Conservation (phyloP, 2,329 filamentous ascomycete species). For the Zymoseptoria brevis region DNA sequence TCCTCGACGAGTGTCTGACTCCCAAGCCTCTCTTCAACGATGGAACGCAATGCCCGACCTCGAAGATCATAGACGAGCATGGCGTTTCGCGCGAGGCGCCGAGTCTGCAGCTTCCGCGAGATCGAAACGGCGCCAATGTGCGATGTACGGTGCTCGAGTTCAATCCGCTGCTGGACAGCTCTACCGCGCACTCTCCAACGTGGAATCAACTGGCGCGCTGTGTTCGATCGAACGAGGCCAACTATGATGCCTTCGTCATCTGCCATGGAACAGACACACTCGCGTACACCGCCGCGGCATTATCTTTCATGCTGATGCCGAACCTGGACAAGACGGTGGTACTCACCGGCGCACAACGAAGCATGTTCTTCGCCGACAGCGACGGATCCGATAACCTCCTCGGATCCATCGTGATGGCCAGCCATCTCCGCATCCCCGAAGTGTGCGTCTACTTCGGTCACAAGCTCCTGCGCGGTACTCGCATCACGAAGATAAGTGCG, state of each 20-base stretch:
- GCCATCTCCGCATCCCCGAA: slow-evolving; percentile 86
- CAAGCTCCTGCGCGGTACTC: slow-evolving; percentile 79
- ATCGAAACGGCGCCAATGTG: slow-evolving; percentile 70
- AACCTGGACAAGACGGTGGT: slow-evolving; percentile 88
- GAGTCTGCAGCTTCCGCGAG: slow-evolving; percentile 70
- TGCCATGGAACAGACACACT: slow-evolving; percentile 87
- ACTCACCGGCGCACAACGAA: slow-evolving; percentile 62
- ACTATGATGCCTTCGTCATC: slow-evolving; percentile 86
- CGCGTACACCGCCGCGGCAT: slow-evolving; percentile 76
- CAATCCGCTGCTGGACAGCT: slow-evolving; percentile 75
- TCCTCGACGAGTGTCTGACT: slow-evolving; percentile 74
- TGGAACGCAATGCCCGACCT: slow-evolving; percentile 41
- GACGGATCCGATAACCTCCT: slow-evolving; percentile 88
- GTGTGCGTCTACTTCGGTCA: slow-evolving; percentile 93
- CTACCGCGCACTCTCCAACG: slow-evolving; percentile 75
- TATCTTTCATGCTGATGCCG: slow-evolving; percentile 80
- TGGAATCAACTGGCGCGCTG: slow-evolving; percentile 77
- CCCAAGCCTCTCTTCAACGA: slow-evolving; percentile 83
- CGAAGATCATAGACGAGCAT: slow-evolving; percentile 20
- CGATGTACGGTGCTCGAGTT: slow-evolving; percentile 82
- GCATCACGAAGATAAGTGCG: slow-evolving; percentile 79
- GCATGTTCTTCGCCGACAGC: slow-evolving; percentile 83
- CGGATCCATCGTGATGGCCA: slow-evolving; percentile 79
- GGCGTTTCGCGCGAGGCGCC: slow-evolving; percentile 38
- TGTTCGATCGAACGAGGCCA: slow-evolving; percentile 76